Conservation (phyloP, 2,329 filamentous ascomycete species). For the Aspergillus vadensis region DNA sequence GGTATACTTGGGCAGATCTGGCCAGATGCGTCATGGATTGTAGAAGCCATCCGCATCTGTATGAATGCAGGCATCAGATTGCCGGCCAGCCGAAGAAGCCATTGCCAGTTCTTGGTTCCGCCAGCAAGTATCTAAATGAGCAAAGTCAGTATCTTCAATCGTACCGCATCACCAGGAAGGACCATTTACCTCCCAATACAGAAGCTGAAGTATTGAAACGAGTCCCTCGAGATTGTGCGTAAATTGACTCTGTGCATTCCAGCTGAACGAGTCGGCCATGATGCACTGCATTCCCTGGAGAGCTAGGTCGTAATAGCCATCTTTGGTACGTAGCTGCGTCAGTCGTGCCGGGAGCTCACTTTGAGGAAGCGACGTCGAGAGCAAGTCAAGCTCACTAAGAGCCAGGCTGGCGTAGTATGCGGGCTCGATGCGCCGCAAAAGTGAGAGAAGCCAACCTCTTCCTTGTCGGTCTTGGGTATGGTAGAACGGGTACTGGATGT, state of each 20-base stretch:
- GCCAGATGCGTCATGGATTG: background rate
- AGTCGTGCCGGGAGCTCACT: background rate
- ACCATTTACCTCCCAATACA: background rate
- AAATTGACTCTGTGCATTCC: background rate
- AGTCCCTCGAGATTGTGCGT: background rate
- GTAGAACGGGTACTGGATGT: slow-evolving; percentile 3
- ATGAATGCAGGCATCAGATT: background rate
- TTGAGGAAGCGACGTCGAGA: background rate
- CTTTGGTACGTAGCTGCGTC: background rate
- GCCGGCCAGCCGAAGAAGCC: background rate
- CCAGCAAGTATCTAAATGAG: background rate
- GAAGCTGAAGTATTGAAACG: background rate
- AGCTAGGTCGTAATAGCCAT: background rate
- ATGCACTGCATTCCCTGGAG: background rate
- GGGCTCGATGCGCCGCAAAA: background rate
- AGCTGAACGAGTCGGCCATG: background rate
- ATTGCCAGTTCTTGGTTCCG: background rate
- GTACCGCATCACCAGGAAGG: background rate
- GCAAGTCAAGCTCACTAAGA: background rate
- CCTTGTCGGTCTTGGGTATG: background rate
- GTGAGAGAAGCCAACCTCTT: slow-evolving; percentile 2
- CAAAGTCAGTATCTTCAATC: background rate
- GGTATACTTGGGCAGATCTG: background rate
- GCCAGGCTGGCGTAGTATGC: slow-evolving; percentile 5
- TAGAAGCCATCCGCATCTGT: background rate